phyloP scores from a whole-genome alignment of 495 filamentous ascomycete species.

The Cryomyces minteri region DNA sequence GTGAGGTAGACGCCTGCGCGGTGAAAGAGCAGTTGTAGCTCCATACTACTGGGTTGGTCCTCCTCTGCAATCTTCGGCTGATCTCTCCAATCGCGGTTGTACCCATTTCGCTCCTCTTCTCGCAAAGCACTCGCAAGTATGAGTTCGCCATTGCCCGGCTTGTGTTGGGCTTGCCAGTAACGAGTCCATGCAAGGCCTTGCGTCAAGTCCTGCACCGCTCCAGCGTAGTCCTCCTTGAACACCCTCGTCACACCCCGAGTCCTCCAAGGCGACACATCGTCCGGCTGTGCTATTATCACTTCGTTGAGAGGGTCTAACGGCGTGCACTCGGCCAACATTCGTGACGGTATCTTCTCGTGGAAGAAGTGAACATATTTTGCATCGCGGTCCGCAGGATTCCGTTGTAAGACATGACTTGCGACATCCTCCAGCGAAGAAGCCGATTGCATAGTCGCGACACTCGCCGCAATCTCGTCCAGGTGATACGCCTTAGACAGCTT shows the following conservation, averaged over 20 bases:
- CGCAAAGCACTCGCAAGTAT: conserved; percentile 25
- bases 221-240: conserved; percentile 55
- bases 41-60: conserved; percentile 53
- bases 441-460: conserved; percentile 67
- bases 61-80: conserved; percentile 43
- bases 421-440: conserved; percentile 65
- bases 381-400: conserved; percentile 41
- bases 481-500: conserved; percentile 58
- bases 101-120: conserved; percentile 11
- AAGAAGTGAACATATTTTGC: conserved; percentile 77
- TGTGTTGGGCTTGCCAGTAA: conserved; percentile 25
- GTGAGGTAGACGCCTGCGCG: conserved; percentile 55
- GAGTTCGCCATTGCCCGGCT: conserved; percentile 26
- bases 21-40: conserved; percentile 58
- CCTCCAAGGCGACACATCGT: conserved; percentile 43
- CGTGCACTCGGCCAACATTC: conserved; percentile 58
- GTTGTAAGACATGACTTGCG: conserved; percentile 49
- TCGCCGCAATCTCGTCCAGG: conserved; percentile 62
- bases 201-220: conserved; percentile 49
- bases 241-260: conserved; percentile 55
- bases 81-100: conserved; percentile 18
- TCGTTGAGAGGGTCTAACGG: conserved; percentile 43
- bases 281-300: conserved; percentile 40
- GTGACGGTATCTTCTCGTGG: conserved; percentile 67
- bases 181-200: conserved; percentile 40